Evolutionary conservation across 2,329 filamentous ascomycete species (phyloP).

Genomic region (Akanthomyces lecanii): DNA sequence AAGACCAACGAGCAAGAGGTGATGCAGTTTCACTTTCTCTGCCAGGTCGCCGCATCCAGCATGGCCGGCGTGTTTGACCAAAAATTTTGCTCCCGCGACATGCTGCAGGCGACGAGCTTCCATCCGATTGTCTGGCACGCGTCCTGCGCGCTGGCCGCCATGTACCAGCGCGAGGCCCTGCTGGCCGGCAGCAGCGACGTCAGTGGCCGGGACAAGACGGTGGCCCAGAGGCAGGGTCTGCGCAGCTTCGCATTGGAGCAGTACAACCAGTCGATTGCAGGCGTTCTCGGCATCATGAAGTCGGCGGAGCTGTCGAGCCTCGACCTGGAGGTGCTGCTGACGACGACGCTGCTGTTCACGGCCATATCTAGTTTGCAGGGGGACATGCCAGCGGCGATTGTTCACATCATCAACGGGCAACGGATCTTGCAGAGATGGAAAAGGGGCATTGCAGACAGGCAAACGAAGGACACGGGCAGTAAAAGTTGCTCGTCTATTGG

Average conservation of each 20-base stretch:
- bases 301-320: background rate
- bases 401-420: constrained; percentile 4
- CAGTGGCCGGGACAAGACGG: background rate
- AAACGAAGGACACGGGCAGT: background rate
- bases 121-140: constrained; percentile 10
- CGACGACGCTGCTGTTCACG: constrained; percentile 3
- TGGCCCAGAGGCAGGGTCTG: background rate
- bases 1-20: background rate
- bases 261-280: background rate
- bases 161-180: background rate
- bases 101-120: constrained; percentile 10
- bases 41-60: background rate
- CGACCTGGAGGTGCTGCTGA: constrained; percentile 1
- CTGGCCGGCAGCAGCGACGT: background rate
- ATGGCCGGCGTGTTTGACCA: constrained; percentile 8
- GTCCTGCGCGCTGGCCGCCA: constrained; percentile 10
- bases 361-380: constrained; percentile 5
- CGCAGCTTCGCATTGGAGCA: constrained; percentile 8
- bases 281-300: background rate
- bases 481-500: background rate
- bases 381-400: background rate
- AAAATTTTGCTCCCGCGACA: constrained; percentile 4
- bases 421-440: background rate
- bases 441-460: background rate
- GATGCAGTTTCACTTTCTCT: constrained; percentile 3